Evolutionary conservation across 2,329 filamentous ascomycete species (phyloP), one percentile per base, ranked within the genome.

Genomic region (Emydomyces testavorans): DNA sequence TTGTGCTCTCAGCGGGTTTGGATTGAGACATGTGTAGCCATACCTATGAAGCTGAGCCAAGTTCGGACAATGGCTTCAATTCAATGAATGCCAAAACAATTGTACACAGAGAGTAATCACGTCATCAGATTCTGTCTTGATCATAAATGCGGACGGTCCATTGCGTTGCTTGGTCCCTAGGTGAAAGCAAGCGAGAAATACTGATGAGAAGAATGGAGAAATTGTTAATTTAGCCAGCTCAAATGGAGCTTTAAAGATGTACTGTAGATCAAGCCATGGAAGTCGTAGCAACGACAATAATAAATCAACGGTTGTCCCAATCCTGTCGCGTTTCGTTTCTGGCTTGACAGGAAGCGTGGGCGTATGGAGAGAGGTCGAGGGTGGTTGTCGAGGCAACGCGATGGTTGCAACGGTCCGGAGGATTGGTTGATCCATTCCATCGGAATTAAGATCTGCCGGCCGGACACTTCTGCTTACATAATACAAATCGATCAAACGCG

Each of bases 251-350:
- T 38, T 36, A 28, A 45, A 36, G 31, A 45, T 6, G 13, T n/a
- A n/a, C n/a, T n/a, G 2, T 2, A 20, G 29, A n/a, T 23, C 32
- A 31, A 46, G 43, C 21, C 16, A 21, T 31, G 23, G 35, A 46
- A 23, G 34, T 38, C 43, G 23, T 18, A 34, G 35, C 43, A 46
- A 31, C 34, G 43, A 29, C 32, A 38, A 46, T 15, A 46, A 46
- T 46, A 46, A 46, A 46, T 16, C 36, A 47, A 47, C 45, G 36
- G 44, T 26, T 21, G 34, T 40, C 18, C 26, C 23, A 18, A 28
- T 35, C 6, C 36, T 21, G 44, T 46, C 24, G 24, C 39, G 45
- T 47, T 47, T 47, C 45, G 45, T 47, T 47, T 47, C n/a, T 45
- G 28, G 32, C 13, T 29, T 40, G 36, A 47, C 45, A 40, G 37